Base-by-base conservation (phyloP, 176 grass and related monocot species). In the Ampelocalamus luodianensis region DNA sequence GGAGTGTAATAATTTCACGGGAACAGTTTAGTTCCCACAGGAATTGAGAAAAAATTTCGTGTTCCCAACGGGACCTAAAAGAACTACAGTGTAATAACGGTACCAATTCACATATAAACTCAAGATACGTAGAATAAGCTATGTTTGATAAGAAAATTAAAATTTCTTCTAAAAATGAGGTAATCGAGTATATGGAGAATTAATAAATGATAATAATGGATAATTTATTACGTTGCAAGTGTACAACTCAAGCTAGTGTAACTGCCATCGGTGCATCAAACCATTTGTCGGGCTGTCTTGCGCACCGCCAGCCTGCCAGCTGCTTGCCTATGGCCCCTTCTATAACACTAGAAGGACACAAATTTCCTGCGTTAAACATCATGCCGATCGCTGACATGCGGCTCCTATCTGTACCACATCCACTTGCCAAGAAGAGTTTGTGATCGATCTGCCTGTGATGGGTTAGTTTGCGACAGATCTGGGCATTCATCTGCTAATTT, bases 241-340 rank as follows among this genome's bases (percentile, higher is more conserved):
- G 82, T 54, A 42, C 59, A 9, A 2, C 14, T 2, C n/a, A 67
- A 42, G 61, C 58, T 11, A 84, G 71, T 65, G 39, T 11, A 74
- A 27, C 46, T 56, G 82, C 48, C 48, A 68, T 77, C 36, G 82
- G 82, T 27, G n/a, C 61, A 76, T 55, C 61, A 84, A 66, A 27
- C 46, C 15, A 42, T 67, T 72, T 65, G 71, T 76, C 71, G 59
- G 45, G 36, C 23, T 66, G 71, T 84, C 82, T 39, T 1, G 45
- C 78, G 45, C 62, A 53, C 64, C 20, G 22, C 27, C 76, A 20
- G 2, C 18, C 18, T 50, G 77, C 10, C 26, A 66, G 58, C 27
- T 32, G 59, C 5, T 14, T 16, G 64, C 73, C 34, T 4, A 36
- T n/a, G 73, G 32, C 3, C 34, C 49, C n/a, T 59, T 49, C 44